These are phyloP conservation scores for Aspergillus campestris DNA, from an alignment of 495 filamentous ascomycete species.

Conservation along the genomic window DNA sequence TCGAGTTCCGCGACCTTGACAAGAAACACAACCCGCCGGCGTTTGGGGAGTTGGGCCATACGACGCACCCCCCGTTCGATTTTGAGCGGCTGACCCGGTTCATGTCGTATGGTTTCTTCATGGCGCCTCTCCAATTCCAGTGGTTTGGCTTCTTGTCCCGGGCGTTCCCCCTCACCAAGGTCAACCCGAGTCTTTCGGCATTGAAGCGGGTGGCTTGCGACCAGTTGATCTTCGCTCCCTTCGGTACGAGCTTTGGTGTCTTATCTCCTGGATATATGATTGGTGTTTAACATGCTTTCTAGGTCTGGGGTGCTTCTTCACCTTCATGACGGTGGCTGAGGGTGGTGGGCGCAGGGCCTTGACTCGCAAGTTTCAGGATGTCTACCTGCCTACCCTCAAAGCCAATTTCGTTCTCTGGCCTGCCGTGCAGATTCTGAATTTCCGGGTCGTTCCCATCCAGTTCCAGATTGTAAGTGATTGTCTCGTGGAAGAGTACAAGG, in stretches of 20 bases:
- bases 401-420: conserved; percentile 97
- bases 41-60: conserved; percentile 58
- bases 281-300: conserved; percentile 9
- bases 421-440: conserved; percentile 92
- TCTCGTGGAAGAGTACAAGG: too few relatives aligned
- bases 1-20: conserved; percentile 85
- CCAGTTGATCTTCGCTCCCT: conserved; percentile 90
- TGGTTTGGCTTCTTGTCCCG: conserved; percentile 89
- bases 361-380: conserved; percentile 77
- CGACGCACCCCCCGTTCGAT: conserved; percentile 73
- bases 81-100: conserved; percentile 90
- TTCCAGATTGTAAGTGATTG: conserved; percentile 80
- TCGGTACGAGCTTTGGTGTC: conserved; percentile 46
- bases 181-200: conserved; percentile 60
- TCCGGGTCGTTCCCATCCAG: conserved; percentile 87
- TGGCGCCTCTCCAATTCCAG: conserved; percentile 93
- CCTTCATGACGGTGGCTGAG: conserved; percentile 92
- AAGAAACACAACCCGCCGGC: conserved; percentile 62
- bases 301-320: conserved; percentile 86
- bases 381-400: conserved; percentile 88
- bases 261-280: neutral
- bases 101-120: conserved; percentile 91
- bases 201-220: conserved; percentile 88
- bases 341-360: conserved; percentile 80
- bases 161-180: conserved; percentile 77